Evolutionary conservation across 345 rosid genomes (phyloP), one percentile per base, ranked within the genome.

Genomic region (Iberis pinnata): DNA sequence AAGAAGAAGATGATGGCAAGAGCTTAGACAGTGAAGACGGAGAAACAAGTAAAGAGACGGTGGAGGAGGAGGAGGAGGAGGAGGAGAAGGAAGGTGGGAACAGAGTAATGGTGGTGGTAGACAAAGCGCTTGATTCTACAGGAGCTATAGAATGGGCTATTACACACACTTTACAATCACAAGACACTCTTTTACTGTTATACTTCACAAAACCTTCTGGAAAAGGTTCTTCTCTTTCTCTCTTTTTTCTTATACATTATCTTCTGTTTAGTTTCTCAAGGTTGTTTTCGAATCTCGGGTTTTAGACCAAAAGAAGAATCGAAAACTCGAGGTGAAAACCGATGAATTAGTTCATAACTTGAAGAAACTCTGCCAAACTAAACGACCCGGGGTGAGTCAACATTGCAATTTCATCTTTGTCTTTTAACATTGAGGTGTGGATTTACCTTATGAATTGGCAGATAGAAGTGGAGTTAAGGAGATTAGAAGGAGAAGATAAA

Each of bases 101-200:
- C 64, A 87, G 69, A 68, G 95, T 90, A 15, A 84, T 87, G 98
- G 96, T 86, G 61, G 89, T 84, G 49, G 87, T 80, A 25, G 92
- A 84, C 51, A 73, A 84, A 26, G 84, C 76, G 35, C 56, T 71
- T 32, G 95, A 84, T 51, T 77, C 94, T 1, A 76, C 67, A 16
- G 88, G 78, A 36, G 96, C 96, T 19, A 85, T 87, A 44, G 95
- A 90, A 63, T 84, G 98, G 98, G 80, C 92, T 12, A 67, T 90
- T 18, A 70, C 89, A n/a, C 92, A 80, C 47, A 60, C 86, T 26
- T 57, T 90, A 56, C 85, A 79, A 47, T 39, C 43, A 56, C 76
- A 78, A 13, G 89, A 84, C 47, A 67, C 77, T 49, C 63, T 89
- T 12, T 60, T 84, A 70, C 87, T 90, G 27, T 62, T 90, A 2